These are phyloP conservation scores for Stellera chamaejasme DNA, from an alignment of 345 rosid species.

Conservation along the genomic window DNA sequence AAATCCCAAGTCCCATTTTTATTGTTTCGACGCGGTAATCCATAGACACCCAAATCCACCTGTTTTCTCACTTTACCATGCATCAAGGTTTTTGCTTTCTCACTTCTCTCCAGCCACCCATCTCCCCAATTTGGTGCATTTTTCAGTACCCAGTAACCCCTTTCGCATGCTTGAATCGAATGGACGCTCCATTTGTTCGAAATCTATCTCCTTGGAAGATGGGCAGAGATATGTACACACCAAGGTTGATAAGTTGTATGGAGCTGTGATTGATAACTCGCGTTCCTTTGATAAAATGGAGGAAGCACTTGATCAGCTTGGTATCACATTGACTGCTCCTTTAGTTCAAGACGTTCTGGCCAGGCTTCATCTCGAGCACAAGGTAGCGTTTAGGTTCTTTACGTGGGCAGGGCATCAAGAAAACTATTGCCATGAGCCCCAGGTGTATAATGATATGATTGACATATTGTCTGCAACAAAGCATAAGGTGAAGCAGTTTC, in stretches of 20 bases:
- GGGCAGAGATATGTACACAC: slow-evolving; percentile 16
- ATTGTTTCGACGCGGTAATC: no score
- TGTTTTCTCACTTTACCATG: no score
- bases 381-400: slow-evolving; percentile 65
- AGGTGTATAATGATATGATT: slow-evolving; percentile 63
- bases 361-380: slow-evolving; percentile 74
- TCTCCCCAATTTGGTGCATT: neutral
- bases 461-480: slow-evolving; percentile 78
- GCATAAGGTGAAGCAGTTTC: slow-evolving; percentile 71
- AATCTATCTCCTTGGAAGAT: slow-evolving; percentile 5
- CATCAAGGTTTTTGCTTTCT: no score
- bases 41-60: no score
- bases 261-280: slow-evolving; percentile 33
- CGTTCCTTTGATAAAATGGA: slow-evolving; percentile 46
- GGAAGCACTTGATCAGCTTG: slow-evolving; percentile 43
- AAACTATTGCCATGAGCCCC: slow-evolving; percentile 54
- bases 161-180: neutral
- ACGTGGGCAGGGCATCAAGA: slow-evolving; percentile 67
- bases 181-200: slow-evolving; percentile 15
- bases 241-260: slow-evolving; percentile 41
- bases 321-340: slow-evolving; percentile 43
- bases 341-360: slow-evolving; percentile 52
- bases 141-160: slow-evolving; percentile 3
- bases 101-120: no score
- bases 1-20: no score